Conservation (phyloP, 2,329 filamentous ascomycete genomes). For the Cercospora berteroae region DNA sequence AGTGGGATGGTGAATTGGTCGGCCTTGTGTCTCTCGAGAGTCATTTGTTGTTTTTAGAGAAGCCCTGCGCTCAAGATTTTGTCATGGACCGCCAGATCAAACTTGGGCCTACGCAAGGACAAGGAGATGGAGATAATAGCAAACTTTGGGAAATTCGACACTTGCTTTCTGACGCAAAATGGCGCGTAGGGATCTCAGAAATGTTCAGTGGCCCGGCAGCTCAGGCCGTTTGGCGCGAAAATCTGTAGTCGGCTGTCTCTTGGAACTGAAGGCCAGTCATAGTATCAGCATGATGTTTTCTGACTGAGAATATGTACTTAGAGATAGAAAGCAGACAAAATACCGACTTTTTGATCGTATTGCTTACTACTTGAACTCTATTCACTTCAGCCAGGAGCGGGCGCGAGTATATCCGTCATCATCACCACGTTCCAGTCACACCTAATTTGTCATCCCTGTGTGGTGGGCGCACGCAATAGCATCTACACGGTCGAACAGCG, state of each 20-base stretch:
- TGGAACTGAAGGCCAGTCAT: neutral
- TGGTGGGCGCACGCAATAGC: neutral
- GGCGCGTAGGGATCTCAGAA: neutral
- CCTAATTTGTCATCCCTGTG: neutral
- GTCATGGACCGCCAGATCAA: neutral
- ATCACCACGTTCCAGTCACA: neutral
- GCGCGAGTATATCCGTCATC: neutral
- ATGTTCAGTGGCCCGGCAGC: neutral
- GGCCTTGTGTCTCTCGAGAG: neutral
- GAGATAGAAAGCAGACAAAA: neutral
- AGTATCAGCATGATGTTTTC: neutral
- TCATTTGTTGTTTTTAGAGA: neutral
- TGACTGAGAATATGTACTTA: neutral
- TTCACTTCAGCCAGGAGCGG: neutral
- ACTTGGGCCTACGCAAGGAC: neutral
- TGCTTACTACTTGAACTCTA: neutral
- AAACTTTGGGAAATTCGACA: neutral
- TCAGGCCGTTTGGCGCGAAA: neutral
- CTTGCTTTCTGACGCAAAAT: neutral
- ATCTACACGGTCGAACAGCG: neutral
- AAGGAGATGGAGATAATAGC: neutral
- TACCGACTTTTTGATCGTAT: neutral
- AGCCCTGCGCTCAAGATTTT: neutral
- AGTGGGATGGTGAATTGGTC: neutral
- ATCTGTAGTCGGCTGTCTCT: neutral